Percentiles rank a stretch among this genome's conserved stretches.
Conservation (phyloP, 768 basidiomycete genomes). For the Suillus placidus region DNA sequence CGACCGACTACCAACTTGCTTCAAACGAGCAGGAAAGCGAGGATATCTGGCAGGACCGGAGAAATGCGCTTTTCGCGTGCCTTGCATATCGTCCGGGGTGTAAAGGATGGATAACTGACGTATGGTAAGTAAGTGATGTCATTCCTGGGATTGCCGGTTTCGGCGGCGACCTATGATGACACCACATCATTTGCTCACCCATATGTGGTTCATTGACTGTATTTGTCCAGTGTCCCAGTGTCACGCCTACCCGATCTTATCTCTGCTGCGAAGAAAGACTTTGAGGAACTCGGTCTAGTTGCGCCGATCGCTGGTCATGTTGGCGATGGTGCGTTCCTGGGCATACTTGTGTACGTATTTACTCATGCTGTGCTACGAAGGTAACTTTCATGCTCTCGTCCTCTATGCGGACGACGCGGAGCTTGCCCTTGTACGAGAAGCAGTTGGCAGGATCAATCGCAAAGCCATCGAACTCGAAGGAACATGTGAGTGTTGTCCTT, state of each 20-base stretch:
- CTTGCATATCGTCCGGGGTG: slow-evolving; percentile 36
- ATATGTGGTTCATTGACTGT: neutral
- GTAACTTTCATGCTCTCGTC: slow-evolving; percentile 46
- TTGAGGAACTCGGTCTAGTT: slow-evolving; percentile 41
- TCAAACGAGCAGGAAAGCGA: slow-evolving; percentile 41
- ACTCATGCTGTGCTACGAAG: slow-evolving; percentile 25
- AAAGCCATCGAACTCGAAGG: slow-evolving; percentile 40
- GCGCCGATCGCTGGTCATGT: slow-evolving; percentile 50
- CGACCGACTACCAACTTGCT: slow-evolving; percentile 40
- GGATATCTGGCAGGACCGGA: slow-evolving; percentile 41
- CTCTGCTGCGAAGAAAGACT: slow-evolving; percentile 47
- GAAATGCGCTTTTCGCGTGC: slow-evolving; percentile 27
- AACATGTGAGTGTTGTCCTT: slow-evolving; percentile 31
- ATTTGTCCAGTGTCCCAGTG: slow-evolving; percentile 32
- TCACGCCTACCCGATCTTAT: slow-evolving; percentile 39
- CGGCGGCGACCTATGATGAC: neutral
- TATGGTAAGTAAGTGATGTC: slow-evolving; percentile 27
- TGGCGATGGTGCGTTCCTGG: slow-evolving; percentile 37
- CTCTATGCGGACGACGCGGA: slow-evolving; percentile 41
- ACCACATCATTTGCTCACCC: neutral
- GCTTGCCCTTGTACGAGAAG: slow-evolving; percentile 32
- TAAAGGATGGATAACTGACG: slow-evolving; percentile 45
- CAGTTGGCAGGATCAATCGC: slow-evolving; percentile 36
- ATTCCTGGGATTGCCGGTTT: neutral
- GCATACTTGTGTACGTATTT: neutral